Base-by-base conservation (phyloP, 2,329 filamentous ascomycete species). In the Rhinocladiella mackenziei region DNA sequence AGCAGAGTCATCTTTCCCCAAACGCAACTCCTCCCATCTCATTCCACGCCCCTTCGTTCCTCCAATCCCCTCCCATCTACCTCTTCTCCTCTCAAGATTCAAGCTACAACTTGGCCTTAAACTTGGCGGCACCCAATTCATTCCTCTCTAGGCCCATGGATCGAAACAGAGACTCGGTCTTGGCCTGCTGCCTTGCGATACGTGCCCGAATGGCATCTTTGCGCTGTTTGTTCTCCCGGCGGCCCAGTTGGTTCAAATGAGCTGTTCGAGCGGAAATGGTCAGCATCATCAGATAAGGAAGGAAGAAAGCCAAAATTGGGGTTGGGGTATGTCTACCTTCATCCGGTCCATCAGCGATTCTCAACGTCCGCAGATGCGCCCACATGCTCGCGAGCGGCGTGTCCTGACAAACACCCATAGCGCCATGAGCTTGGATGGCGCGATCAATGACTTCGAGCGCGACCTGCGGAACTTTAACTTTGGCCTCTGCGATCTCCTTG, bases 401-500 rank as follows among this genome's bases (percentile, higher is more conserved):
- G 62, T 98, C 92, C 73, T 97, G 92, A 61, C 80, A 86, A 36
- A 98, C 84, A 62, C 92, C 92, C 3, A 86, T 88, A 48, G 83
- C 92, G 48, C 92, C 92, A 60, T 89, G 95, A 0, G 87, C 79
- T 75, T 98, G 92, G 9, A 98, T 81, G 0, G 92, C 92, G 50
- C 89, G 85, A 73, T 98, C 92, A 58, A 98, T 89, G 58, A 97
- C 86, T 13, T 80, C 81, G 55, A 96, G 76, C 1, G 86, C 83
- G 59, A 83, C 87, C 60, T 81, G 76, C 0, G 92, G 92, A 6
- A 94, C 84, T 13, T 95, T 78, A 0, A 97, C 83, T 75, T 98
- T 98, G 55, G 91, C 91, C 70, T 96, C 80, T 17, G 89, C 91
- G 56, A 98, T 98, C 66, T 97, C 88, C 65, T 84, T 88, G 50